Base-by-base conservation (phyloP, 148 eudicot genomes). In the Beta vulgaris region DNA sequence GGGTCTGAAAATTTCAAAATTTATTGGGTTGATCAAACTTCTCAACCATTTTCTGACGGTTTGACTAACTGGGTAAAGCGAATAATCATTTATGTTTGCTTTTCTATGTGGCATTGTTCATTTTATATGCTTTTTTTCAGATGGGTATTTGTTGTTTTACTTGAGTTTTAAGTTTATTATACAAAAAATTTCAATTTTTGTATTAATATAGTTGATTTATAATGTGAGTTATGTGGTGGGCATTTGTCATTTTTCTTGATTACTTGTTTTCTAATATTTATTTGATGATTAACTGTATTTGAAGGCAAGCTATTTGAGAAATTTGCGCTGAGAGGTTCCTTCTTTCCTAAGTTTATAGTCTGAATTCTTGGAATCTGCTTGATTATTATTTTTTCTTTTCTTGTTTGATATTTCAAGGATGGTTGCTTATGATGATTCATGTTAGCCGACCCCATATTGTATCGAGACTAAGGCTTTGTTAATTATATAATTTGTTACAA, bases 91-190 rank as follows among this genome's bases (percentile, higher is more conserved):
- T 68, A 44, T 59, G 19, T 3, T 49, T 26, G 39, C 43, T 65
- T 70, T 40, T 31, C 32, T 76, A 55, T 29, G 21, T 55, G 65
- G 69, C 74, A 80, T 80, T 80, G 72, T 75, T 71, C 9, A 48
- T 80, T 55, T 62, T 55, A 29, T 53, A 26, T 54, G 2, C 13
- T 67, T 68, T 63, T 71, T 64, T 12, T 65, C 23, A 32, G 15
- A 42, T 71, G 73, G 76, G 83, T 37, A 26, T 71, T 59, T 75
- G 40, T 62, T 76, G 59, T 54, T 76, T 80, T 76, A 54, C 68
- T 75, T 63, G 49, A 26, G 51, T 59, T 35, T 62, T 5, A 55
- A 74, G 73, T 79, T 68, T 0, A 23, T 29, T 39, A 51, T 21
- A 25, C 15, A 0, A 40, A 2, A 40, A 67, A 8, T 14, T 23